phyloP scores from a whole-genome alignment of 2,329 filamentous ascomycete genomes.

The Pleomassaria siparia region DNA sequence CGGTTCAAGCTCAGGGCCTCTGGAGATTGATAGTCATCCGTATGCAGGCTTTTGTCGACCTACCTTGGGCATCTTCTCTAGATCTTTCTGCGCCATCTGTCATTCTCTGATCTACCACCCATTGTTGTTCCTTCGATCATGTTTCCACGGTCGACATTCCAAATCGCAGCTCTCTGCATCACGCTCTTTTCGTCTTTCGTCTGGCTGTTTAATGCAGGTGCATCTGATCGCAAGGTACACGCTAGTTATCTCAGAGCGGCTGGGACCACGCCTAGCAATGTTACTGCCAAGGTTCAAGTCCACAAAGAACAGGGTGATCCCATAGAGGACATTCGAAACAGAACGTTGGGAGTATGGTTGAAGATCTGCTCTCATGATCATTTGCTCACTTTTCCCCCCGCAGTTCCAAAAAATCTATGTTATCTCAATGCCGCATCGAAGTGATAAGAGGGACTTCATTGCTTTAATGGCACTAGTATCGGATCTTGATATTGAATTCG shows the following conservation, averaged over 20 bases:
- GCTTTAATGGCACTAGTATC: conserved; percentile 11
- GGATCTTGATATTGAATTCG: conserved; percentile 13
- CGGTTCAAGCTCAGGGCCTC: not conserved
- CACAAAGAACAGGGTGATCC: conserved; percentile 10
- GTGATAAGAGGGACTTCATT: conserved; percentile 15
- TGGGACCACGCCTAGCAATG: not conserved
- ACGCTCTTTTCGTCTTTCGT: conserved; percentile 6
- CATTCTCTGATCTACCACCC: too few relatives aligned
- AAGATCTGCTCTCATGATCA: not conserved
- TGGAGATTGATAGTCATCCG: not conserved
- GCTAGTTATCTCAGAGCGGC: not conserved
- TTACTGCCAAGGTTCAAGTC: conserved; percentile 3
- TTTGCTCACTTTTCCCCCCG: not conserved
- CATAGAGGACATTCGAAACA: conserved; percentile 13
- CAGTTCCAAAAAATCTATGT: conserved; percentile 19
- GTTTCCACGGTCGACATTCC: conserved; percentile 5
- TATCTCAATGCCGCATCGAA: conserved; percentile 17
- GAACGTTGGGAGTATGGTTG: conserved; percentile 10
- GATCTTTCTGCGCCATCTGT: not conserved
- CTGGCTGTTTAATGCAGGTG: conserved; percentile 1
- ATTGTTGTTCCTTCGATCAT: conserved; percentile 1
- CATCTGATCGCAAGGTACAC: not conserved
- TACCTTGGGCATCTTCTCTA: not conserved
- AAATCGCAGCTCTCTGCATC: conserved; percentile 3
- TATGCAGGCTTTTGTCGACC: not conserved